Evolutionary conservation across 192 early-diverging fungal genomes (phyloP).

Genomic region (Globomyces pollinis-pini): DNA sequence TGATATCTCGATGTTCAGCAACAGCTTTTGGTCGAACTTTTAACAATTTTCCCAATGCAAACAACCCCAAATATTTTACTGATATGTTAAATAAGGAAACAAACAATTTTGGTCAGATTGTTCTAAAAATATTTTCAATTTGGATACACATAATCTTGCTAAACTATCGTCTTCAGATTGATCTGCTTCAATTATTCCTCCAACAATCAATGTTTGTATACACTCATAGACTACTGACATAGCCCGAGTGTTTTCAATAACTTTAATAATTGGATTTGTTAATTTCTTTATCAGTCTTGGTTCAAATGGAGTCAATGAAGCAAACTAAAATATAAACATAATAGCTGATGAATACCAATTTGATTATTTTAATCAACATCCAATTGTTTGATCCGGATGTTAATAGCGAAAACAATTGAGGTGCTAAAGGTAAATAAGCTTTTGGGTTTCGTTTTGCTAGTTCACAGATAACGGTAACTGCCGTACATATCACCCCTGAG

Average conservation of each 20-base stretch:
- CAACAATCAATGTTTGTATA: slow-evolving; percentile 85
- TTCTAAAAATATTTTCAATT: slow-evolving; percentile 74
- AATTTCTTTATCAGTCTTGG: slow-evolving; percentile 89
- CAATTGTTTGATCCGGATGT: slow-evolving; percentile 92
- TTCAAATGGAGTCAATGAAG: slow-evolving; percentile 82
- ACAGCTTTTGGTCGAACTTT: slow-evolving; percentile 77
- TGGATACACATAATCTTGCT: slow-evolving; percentile 67
- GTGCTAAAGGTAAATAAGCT: slow-evolving; percentile 89
- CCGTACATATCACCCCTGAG: slow-evolving; percentile 88
- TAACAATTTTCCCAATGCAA: slow-evolving; percentile 76
- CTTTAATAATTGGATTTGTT: slow-evolving; percentile 67
- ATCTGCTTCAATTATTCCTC: slow-evolving; percentile 66
- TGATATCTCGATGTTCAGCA: slow-evolving; percentile 68
- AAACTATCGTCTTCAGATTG: slow-evolving; percentile 16
- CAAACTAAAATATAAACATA: slow-evolving; percentile 55
- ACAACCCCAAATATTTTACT: slow-evolving; percentile 90
- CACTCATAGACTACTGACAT: slow-evolving; percentile 99
- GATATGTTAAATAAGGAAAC: background rate
- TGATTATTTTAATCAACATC: slow-evolving; percentile 99
- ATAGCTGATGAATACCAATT: slow-evolving; percentile 59
- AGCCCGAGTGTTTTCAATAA: slow-evolving; percentile 82
- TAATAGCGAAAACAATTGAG: slow-evolving; percentile 84
- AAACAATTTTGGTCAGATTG: slow-evolving; percentile 85
- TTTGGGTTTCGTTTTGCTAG: slow-evolving; percentile 86
- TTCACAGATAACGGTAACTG: slow-evolving; percentile 95